Evolutionary conservation across 352 stramenopile species (phyloP).

Genomic region (Plasmopara viticola): DNA sequence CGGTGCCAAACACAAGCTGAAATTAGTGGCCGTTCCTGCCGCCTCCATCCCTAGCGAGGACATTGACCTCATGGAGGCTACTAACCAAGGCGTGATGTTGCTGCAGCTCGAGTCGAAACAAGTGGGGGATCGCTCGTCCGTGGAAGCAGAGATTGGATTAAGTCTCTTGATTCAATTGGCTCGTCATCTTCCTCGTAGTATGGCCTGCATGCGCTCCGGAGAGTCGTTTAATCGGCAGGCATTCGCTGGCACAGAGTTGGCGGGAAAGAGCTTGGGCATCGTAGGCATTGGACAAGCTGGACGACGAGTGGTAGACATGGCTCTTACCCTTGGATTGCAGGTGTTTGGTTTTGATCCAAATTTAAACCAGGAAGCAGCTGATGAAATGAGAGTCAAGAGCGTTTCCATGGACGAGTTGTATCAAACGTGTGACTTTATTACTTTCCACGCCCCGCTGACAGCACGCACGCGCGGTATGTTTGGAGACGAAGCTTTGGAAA

Average conservation of each 20-base stretch:
- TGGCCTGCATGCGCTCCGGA: slow-evolving; percentile 29
- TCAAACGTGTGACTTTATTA: slow-evolving; percentile 86
- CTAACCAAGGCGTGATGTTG: slow-evolving; percentile 64
- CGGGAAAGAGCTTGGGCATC: slow-evolving; percentile 55
- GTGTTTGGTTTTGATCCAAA: slow-evolving; percentile 73
- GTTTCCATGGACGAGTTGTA: slow-evolving; percentile 61
- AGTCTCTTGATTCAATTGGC: slow-evolving; percentile 60
- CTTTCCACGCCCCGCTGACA: slow-evolving; percentile 93
- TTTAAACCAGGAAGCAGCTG: slow-evolving; percentile 56
- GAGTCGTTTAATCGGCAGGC: slow-evolving; percentile 31
- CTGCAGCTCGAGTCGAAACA: slow-evolving; percentile 75
- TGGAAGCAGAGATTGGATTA: slow-evolving; percentile 65
- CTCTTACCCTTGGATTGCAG: slow-evolving; percentile 57
- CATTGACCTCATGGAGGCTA: slow-evolving; percentile 72
- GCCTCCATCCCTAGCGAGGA: slow-evolving; percentile 51
- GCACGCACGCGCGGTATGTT: slow-evolving; percentile 89
- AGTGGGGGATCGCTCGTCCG: slow-evolving; percentile 59
- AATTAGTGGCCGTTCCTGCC: slow-evolving; percentile 51
- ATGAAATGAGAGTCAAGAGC: slow-evolving; percentile 57
- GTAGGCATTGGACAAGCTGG: slow-evolving; percentile 69
- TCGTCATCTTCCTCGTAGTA: slow-evolving; percentile 48
- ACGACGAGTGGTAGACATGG: slow-evolving; percentile 69
- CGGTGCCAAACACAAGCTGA: slow-evolving; percentile 38
- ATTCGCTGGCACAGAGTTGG: slow-evolving; percentile 58
- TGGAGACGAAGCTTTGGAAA: slow-evolving; percentile 58